Conservation (phyloP, 2,329 filamentous ascomycete genomes). For the Exophiala calicioides region DNA sequence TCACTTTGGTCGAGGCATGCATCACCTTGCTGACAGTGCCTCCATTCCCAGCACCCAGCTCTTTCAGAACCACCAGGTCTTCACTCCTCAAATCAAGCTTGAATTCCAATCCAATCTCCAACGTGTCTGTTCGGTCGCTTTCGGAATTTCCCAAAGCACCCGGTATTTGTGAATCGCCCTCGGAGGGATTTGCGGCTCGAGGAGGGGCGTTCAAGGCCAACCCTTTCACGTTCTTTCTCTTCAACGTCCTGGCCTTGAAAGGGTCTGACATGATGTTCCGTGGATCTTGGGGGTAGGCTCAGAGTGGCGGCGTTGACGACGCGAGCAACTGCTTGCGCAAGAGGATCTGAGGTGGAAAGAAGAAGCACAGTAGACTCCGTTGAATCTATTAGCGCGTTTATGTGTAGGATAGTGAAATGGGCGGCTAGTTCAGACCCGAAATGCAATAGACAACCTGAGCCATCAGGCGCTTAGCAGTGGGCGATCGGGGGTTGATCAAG, state of each 20-base stretch:
- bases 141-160: slow-evolving; percentile 61
- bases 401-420: slow-evolving; percentile 9
- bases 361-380: slow-evolving; percentile 8
- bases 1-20: slow-evolving; percentile 88
- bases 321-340: too few relatives aligned
- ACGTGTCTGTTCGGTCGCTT: slow-evolving; percentile 64
- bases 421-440: slow-evolving; percentile 23
- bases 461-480: slow-evolving; percentile 19
- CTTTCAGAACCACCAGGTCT: slow-evolving; percentile 88
- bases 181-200: slow-evolving; percentile 68
- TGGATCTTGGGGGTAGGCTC: not conserved
- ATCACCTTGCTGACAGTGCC: slow-evolving; percentile 98
- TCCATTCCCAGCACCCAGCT: slow-evolving; percentile 92
- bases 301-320: not conserved
- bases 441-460: slow-evolving; percentile 12
- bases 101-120: slow-evolving; percentile 98
- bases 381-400: slow-evolving; percentile 7
- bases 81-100: slow-evolving; percentile 88
- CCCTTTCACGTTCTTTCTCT: slow-evolving; percentile 98
- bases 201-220: slow-evolving; percentile 80
- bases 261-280: slow-evolving; percentile 55
- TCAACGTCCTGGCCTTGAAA: slow-evolving; percentile 76
- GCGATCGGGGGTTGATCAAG: not conserved
- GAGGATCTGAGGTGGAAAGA: slow-evolving; percentile 4
- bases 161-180: slow-evolving; percentile 66